Base-by-base conservation (phyloP, 257 asterid species). In the Ilex aquifolium region DNA sequence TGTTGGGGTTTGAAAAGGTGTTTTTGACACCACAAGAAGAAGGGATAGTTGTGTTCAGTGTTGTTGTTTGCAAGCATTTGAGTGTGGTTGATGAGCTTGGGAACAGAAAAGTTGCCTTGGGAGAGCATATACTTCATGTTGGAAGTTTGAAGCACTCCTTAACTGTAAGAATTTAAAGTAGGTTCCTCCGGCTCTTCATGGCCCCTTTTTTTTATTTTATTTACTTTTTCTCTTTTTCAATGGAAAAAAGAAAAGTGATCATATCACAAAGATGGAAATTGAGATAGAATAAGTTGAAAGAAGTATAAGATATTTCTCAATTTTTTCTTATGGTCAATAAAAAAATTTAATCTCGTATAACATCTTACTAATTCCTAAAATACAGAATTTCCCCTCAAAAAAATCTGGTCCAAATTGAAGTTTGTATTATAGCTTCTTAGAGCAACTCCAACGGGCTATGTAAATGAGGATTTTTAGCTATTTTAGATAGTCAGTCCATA, bases 61-160 rank as follows among this genome's bases (percentile, higher is more conserved):
- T 82, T 17, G 80, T 82, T 66, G 85, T 82, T 27, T 79, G 86
- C 65, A 73, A 74, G 73, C 82, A 85, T 66, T 60, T 85, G 85
- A 79, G 87, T 39, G 21, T 78, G 61, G 82, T 76, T 48, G 90
- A 85, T 74, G 90, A 80, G 59, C 44, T 49, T 15, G 90, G 93
- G 13, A 74, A 56, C 16, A 54, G 71, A 56, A 82, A 70, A 57
- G 78, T 85, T 12, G 85, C 77, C 6, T 31, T 85, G 68, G 93
- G 93, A 52, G 68, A 72, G 40, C 87, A 85, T 70, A 76, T 72
- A 12, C 79, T 85, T 36, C 85, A 85, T 44, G 70, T 80, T 8
- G 93, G 90, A 56, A 69, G 69, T 68, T 61, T 78, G 76, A 82
- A 39, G 36, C 87, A 84, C 70, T 70, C 81, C 40, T 82, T 87